A percentile compares a stretch with the other conserved stretches of the same genome.
These are phyloP conservation scores for Euphorbia peplus DNA, from an alignment of 345 rosid species.

Conservation along the genomic window DNA sequence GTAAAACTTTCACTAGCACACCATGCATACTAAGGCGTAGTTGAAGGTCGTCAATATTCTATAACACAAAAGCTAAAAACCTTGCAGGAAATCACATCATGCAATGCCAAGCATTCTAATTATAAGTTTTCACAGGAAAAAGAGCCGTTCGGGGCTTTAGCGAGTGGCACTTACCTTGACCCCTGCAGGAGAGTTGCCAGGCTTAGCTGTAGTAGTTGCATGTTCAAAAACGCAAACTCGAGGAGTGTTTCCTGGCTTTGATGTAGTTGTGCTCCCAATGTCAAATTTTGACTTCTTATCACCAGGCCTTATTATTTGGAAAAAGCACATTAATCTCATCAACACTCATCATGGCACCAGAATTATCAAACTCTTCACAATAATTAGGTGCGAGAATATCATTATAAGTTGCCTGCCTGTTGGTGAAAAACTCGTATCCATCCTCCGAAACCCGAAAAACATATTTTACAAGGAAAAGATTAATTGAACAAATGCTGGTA, in stretches of 20 bases:
- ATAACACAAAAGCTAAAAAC: not conserved
- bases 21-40: no score
- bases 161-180: constrained; percentile 44
- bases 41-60: not conserved
- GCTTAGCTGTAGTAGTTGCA: constrained; percentile 41
- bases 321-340: constrained; percentile 76
- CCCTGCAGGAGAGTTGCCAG: constrained; percentile 46
- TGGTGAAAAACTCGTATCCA: constrained; percentile 81
- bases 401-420: constrained; percentile 69
- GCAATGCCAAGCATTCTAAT: not conserved
- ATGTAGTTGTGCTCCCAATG: constrained; percentile 42
- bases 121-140: not conserved
- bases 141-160: not conserved
- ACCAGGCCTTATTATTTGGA: constrained; percentile 76
- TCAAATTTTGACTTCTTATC: constrained; percentile 27
- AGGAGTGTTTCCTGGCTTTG: constrained; percentile 45
- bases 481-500: not conserved
- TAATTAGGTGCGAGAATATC: constrained; percentile 82
- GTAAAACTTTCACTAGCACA: not conserved
- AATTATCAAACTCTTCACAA: constrained; percentile 83
- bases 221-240: constrained; percentile 44
- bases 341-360: constrained; percentile 88
- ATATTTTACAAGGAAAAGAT: not conserved
- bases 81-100: not conserved
- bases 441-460: constrained; percentile 87